phyloP scores from a whole-genome alignment of 2,329 filamentous ascomycete genomes.

The Ceratocystis alfenasii region DNA sequence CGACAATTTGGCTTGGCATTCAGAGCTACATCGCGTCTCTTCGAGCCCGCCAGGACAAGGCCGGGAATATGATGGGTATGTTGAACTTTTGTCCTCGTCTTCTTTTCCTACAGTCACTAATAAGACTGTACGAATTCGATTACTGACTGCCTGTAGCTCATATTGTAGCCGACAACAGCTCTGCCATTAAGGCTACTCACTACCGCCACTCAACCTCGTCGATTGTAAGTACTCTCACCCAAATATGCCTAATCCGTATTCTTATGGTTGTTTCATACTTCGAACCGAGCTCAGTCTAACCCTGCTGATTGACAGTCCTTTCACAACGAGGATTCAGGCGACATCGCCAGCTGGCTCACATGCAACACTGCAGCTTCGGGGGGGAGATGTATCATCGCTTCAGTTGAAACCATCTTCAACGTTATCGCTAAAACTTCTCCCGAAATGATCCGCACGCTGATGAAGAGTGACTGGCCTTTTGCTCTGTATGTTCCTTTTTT shows the following conservation, averaged over 20 bases:
- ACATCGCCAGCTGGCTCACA: conserved; percentile 54
- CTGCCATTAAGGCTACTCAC: conserved; percentile 38
- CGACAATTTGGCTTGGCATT: conserved; percentile 52
- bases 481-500: conserved; percentile 41
- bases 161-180: conserved; percentile 45
- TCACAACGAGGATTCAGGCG: conserved; percentile 57
- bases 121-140: background rate
- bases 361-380: conserved; percentile 48
- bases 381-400: conserved; percentile 54
- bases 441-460: conserved; percentile 51
- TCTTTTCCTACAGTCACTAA: background rate
- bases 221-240: conserved; percentile 36
- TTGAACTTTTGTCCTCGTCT: conserved; percentile 9
- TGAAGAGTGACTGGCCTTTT: conserved; percentile 52
- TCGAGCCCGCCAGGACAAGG: conserved; percentile 49
- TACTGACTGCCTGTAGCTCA: conserved; percentile 28
- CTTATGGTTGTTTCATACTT: background rate
- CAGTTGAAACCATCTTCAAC: conserved; percentile 57
- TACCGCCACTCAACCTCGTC: conserved; percentile 48
- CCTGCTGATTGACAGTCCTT: conserved; percentile 39
- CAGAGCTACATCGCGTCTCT: conserved; percentile 51
- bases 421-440: conserved; percentile 50
- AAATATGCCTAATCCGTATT: background rate
- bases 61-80: conserved; percentile 50
- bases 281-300: background rate